Percentiles rank a stretch among this genome's conserved stretches.
Evolutionary conservation across 2,329 filamentous ascomycete species (phyloP).

Genomic region (Epicoccum sorghinum): DNA sequence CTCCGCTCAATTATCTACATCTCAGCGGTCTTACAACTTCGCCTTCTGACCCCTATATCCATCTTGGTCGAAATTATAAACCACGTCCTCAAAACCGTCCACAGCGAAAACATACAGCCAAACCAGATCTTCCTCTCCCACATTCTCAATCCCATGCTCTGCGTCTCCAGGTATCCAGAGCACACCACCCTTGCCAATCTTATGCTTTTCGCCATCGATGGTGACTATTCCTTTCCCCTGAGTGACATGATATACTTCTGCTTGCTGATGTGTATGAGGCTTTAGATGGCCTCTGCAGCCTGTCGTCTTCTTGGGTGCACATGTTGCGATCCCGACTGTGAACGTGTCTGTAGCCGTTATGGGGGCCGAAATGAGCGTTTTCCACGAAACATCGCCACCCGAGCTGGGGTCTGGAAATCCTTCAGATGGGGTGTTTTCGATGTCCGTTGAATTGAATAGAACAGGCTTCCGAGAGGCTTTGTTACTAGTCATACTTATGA

Average conservation of each 20-base stretch:
- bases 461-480: background rate
- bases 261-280: conserved; percentile 50
- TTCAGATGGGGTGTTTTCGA: background rate
- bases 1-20: too few species aligned
- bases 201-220: conserved; percentile 46
- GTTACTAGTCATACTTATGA: too few species aligned
- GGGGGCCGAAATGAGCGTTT: conserved; percentile 48
- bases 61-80: conserved; percentile 44
- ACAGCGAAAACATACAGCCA: conserved; percentile 53
- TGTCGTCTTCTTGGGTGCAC: conserved; percentile 24
- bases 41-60: conserved; percentile 6
- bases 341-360: conserved; percentile 45
- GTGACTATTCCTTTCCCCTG: conserved; percentile 46
- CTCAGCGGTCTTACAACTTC: conserved; percentile 5
- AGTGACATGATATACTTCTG: conserved; percentile 53
- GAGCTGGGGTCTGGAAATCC: conserved; percentile 13
- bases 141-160: conserved; percentile 48
- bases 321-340: conserved; percentile 48
- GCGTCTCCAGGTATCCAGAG: conserved; percentile 53
- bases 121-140: conserved; percentile 34
- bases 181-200: conserved; percentile 42
- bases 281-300: conserved; percentile 41
- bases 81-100: conserved; percentile 47
- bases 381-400: conserved; percentile 46
- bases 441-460: background rate